phyloP scores from a whole-genome alignment of 306 rosid species.

The Betula pendula region DNA sequence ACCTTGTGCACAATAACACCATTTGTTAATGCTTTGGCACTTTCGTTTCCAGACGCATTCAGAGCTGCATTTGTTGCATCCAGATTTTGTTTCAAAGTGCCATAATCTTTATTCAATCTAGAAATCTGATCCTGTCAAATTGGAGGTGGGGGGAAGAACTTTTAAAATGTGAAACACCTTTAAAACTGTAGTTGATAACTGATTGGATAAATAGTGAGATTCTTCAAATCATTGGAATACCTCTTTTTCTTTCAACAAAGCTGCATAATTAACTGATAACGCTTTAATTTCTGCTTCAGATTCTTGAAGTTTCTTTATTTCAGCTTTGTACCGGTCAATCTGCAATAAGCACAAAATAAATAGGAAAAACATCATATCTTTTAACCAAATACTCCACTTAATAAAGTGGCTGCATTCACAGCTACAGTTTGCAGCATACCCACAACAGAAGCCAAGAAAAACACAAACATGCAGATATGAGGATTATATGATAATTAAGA shows the following conservation, averaged over 20 bases:
- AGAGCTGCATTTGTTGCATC: slow-evolving; percentile 57
- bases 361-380: slow-evolving; percentile 6
- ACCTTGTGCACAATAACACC: slow-evolving; percentile 58
- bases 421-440: not conserved
- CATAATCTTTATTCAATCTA: slow-evolving; percentile 79
- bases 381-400: slow-evolving; percentile 10
- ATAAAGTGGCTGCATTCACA: not conserved
- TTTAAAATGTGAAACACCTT: slow-evolving; percentile 25
- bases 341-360: slow-evolving; percentile 35
- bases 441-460: not conserved
- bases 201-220: slow-evolving; percentile 8
- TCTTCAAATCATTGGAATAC: slow-evolving; percentile 34
- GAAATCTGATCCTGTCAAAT: slow-evolving; percentile 67
- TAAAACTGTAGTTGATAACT: not conserved
- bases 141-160: slow-evolving; percentile 18
- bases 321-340: slow-evolving; percentile 74
- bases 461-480: not conserved
- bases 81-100: slow-evolving; percentile 70
- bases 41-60: slow-evolving; percentile 49
- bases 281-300: slow-evolving; percentile 94
- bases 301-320: slow-evolving; percentile 87
- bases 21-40: slow-evolving; percentile 46
- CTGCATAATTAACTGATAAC: slow-evolving; percentile 84
- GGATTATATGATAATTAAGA: not conserved
- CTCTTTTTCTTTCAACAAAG: slow-evolving; percentile 89